phyloP scores from a whole-genome alignment of 352 stramenopile genomes.

The Phytophthora ohioensis region DNA sequence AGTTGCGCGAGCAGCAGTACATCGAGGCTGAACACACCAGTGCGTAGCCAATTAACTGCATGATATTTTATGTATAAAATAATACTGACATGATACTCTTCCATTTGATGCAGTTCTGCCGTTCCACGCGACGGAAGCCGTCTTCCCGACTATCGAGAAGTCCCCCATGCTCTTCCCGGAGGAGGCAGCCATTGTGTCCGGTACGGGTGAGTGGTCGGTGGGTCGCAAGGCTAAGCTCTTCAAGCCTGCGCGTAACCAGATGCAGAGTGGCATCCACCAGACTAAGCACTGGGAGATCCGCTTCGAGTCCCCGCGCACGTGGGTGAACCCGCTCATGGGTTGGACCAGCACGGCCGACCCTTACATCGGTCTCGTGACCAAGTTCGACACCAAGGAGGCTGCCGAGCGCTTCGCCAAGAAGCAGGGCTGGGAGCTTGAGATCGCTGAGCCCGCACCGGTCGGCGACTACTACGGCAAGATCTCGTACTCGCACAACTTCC shows the following conservation, averaged over 20 bases:
- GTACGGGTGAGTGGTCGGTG: constrained; percentile 65
- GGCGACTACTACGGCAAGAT: constrained; percentile 83
- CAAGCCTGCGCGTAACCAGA: constrained; percentile 83
- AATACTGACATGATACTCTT: background rate
- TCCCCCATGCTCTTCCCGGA: constrained; percentile 67
- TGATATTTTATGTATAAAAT: background rate
- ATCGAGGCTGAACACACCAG: constrained; percentile 62
- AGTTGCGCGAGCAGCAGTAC: constrained; percentile 61
- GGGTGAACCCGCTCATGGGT: constrained; percentile 95
- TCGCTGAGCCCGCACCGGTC: constrained; percentile 75
- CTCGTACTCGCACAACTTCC: constrained; percentile 90
- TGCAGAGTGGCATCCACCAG: constrained; percentile 86
- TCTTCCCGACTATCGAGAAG: constrained; percentile 58
- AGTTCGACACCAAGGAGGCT: constrained; percentile 91
- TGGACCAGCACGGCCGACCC: constrained; percentile 93
- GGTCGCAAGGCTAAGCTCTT: constrained; percentile 80
- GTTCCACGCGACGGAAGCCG: constrained; percentile 60
- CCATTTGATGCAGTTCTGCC: constrained; percentile 59
- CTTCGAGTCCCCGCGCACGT: constrained; percentile 79
- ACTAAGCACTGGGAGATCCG: constrained; percentile 90
- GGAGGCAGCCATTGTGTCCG: constrained; percentile 71
- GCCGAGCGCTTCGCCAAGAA: constrained; percentile 87
- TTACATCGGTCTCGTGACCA: constrained; percentile 84
- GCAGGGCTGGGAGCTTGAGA: constrained; percentile 88
- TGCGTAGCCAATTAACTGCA: constrained; percentile 25